Evolutionary conservation across 257 asterid genomes (phyloP), one percentile per base, ranked within the genome.

Genomic region (Scutellaria barbata): DNA sequence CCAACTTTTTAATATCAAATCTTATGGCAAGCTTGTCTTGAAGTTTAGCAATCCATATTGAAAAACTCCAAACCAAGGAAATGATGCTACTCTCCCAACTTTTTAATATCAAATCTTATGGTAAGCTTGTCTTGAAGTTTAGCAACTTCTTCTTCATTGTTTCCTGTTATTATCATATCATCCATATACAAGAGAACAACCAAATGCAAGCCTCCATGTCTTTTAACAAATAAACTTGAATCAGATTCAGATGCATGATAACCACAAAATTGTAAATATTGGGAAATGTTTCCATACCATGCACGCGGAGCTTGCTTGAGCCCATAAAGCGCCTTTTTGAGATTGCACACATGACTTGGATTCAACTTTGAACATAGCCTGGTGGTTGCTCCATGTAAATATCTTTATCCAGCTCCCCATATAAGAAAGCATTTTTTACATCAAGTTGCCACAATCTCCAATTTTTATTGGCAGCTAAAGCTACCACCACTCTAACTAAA

Each of bases 11-110:
- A 16, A 59, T 35, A 42, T 37, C 25, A 8, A 59, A 59, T 59
- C 47, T 52, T 53, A 22, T 22, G 25, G 25, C 25, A 22, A 22
- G 25, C 25, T 22, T 2, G 25, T 22, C 25, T 22, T 22, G 25
- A 2, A 22, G 25, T 22, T 22, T 22, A 22, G 2, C 25, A 22
- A 22, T 48, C 16, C 35, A 33, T 10, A 11, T 37, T 50, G 0
- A 5, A 10, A 10, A 51, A 50, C 37, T 66, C 72, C 17, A 33
- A 5, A 7, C 71, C 47, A 8, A 48, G 71, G 30, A 66, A 48
- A n/a, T 48, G 71, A 30, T 48, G 56, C 35, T n/a, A 14, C 35
- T 66, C 71, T 66, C 71, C 47, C 59, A 66, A 59, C 47, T 10
- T 59, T 2, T 59, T 37, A 16, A 59, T 35, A 42, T 37, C 25